Evolutionary conservation across 345 rosid genomes (phyloP), one percentile per base, ranked within the genome.

Genomic region (Crucihimalaya himalaica): DNA sequence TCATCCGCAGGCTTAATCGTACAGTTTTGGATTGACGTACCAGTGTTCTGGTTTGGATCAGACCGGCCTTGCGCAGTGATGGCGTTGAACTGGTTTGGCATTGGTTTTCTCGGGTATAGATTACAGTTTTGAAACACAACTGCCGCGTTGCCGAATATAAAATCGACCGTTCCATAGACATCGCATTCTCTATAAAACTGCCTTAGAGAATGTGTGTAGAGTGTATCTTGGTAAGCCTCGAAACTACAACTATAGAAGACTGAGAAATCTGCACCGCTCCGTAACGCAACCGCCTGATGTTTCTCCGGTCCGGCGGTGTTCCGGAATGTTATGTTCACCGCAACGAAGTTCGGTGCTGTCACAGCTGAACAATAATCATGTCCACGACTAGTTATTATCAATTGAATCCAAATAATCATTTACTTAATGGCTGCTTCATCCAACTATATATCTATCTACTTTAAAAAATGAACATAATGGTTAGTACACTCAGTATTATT

Each of bases 131-230:
- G 97, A 16, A 92, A 64, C 40, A 95, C 89, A 1, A 81, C 97
- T 0, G 97, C 97, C 0, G 97, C 99, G 47, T 95, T 95, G 6
- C 99, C 99, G 11, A 95, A 95, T 54, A 95, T 95, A 66, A 88
- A 95, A 51, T 95, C 99, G 0, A 92, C 97, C 0, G 99, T 95
- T 1, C 99, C 99, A 15, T 89, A 95, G 6, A 95, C 69, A 50
- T 95, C 96, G 1, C 99, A 95, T 59, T 87, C 97, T 11, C 97
- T 81, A 55, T 95, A 95, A 72, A 92, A 92, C 63, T 92, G 97
- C 58, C 99, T 75, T 4, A 88, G 66, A n/a, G 99, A 88, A 76
- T 89, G 93, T 0, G 93, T 70, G 64, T 92, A 89, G n/a, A 95
- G 74, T 0, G 99, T 89, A 71, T 95, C 99, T 78, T 92, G 99